A percentile compares a stretch with the other conserved stretches of the same genome.
Conservation (phyloP, 306 rosid species). For the Calophaca sinica region DNA sequence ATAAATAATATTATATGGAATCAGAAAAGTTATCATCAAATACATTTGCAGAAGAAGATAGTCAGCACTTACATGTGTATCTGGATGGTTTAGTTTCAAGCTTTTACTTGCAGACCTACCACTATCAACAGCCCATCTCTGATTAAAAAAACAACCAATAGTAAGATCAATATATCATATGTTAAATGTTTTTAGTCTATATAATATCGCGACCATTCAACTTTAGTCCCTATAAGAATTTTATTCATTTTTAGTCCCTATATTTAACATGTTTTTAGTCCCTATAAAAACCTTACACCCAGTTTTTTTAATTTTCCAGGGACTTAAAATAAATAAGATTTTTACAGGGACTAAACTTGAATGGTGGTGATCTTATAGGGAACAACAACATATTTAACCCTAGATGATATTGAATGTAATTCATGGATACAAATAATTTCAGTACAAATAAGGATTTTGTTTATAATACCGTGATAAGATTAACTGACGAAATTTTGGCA, state of each 20-base stretch:
- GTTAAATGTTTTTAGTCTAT: no score
- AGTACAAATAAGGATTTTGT: constrained; percentile 30
- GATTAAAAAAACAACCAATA: constrained; percentile 41
- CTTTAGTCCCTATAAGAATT: no score
- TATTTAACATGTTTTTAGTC: no score
- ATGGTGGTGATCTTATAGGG: no score
- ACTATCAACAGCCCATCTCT: constrained; percentile 94
- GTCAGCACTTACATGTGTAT: constrained; percentile 65
- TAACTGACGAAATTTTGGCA: constrained; percentile 74
- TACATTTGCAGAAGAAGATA: constrained; percentile 34
- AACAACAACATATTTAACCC: no score
- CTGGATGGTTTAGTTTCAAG: constrained; percentile 84
- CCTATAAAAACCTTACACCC: no score
- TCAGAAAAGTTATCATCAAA: constrained; percentile 26
- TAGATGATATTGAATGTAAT: constrained; percentile 26
- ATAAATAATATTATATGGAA: constrained; percentile 9
- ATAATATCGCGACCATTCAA: no score
- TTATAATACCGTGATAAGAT: constrained; percentile 73
- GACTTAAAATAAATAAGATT: no score
- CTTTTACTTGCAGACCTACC: constrained; percentile 76
- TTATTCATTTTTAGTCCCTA: no score
- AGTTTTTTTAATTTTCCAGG: no score
- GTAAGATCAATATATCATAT: constrained; percentile 39
- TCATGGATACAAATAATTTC: constrained; percentile 29
- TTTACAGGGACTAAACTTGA: no score